Percentiles rank a stretch among this genome's conserved stretches.
phyloP scores from a whole-genome alignment of 1,139 yeast genomes.

The Blastobotrys aristatus region DNA sequence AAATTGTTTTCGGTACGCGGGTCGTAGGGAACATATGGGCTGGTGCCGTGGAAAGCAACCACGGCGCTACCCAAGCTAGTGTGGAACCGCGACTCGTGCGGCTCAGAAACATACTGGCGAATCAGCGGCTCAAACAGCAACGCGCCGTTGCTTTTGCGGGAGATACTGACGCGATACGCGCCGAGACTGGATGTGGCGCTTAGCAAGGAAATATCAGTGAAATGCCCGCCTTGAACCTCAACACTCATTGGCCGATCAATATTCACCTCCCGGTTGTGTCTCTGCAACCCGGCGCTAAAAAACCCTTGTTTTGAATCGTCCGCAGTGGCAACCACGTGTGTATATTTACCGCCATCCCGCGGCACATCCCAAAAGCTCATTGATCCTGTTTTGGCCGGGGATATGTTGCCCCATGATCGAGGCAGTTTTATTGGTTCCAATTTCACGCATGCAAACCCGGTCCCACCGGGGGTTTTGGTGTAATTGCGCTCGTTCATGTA shows the following conservation, averaged over 20 bases:
- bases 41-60: conserved; percentile 59
- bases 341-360: not conserved
- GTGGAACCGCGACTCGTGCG: conserved; percentile 74
- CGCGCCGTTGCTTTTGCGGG: conserved; percentile 1
- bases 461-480: no score
- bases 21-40: conserved; percentile 69
- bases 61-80: conserved; percentile 39
- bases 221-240: not conserved
- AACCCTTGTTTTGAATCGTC: no score
- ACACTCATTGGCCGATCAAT: not conserved
- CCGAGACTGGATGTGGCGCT: conserved; percentile 18
- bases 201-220: conserved; percentile 16
- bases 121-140: conserved; percentile 50
- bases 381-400: not conserved
- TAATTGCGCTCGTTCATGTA: not conserved
- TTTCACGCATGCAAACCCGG: not conserved
- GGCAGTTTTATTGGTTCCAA: not conserved
- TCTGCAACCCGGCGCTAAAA: not conserved
- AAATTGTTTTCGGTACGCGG: conserved; percentile 26
- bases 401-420: not conserved
- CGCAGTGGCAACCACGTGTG: not conserved
- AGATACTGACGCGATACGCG: conserved; percentile 16
- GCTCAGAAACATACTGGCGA: conserved; percentile 57
- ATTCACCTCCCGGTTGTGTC: not conserved
- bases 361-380: not conserved